These are phyloP conservation scores for Mycena kentingensis DNA, from an alignment of 768 basidiomycete species.

Conservation along the genomic window DNA sequence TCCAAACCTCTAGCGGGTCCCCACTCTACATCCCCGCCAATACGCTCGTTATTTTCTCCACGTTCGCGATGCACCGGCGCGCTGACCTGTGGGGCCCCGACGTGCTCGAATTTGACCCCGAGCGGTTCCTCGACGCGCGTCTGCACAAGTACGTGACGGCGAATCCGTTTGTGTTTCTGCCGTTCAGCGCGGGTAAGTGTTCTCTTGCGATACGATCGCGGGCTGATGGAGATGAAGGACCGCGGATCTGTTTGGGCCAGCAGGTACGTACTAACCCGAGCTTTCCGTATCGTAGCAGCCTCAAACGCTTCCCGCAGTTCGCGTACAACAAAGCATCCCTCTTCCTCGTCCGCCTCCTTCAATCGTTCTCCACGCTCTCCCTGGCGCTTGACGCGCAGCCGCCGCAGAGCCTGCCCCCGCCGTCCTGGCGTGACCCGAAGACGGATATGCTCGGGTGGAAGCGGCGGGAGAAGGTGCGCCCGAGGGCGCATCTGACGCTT, in stretches of 20 bases:
- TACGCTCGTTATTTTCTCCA: conserved; percentile 7
- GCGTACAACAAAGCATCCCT: not conserved
- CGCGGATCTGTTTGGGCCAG: not conserved
- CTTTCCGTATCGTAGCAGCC: not conserved
- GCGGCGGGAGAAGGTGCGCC: not conserved
- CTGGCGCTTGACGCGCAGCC: not conserved
- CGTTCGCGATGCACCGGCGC: conserved; percentile 7
- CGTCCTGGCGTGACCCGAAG: not conserved
- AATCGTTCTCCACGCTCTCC: not conserved
- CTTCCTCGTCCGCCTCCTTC: not conserved
- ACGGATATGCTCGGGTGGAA: not conserved
- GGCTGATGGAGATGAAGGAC: too few relatives aligned
- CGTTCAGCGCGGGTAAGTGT: not conserved
- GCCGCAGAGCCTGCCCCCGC: not conserved
- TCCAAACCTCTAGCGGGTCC: conserved; percentile 7
- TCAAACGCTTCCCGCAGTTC: not conserved
- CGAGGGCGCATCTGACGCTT: not conserved
- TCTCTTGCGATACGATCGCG: not conserved
- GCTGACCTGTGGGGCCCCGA: conserved; percentile 10
- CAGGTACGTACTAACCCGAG: not conserved
- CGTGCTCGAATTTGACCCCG: conserved; percentile 35
- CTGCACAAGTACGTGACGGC: conserved; percentile 27
- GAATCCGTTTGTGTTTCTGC: not conserved
- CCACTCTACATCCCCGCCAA: conserved; percentile 4
- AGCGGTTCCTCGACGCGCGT: conserved; percentile 39